phyloP scores from a whole-genome alignment of 495 filamentous ascomycete species.

The Glarea lozoyensis region DNA sequence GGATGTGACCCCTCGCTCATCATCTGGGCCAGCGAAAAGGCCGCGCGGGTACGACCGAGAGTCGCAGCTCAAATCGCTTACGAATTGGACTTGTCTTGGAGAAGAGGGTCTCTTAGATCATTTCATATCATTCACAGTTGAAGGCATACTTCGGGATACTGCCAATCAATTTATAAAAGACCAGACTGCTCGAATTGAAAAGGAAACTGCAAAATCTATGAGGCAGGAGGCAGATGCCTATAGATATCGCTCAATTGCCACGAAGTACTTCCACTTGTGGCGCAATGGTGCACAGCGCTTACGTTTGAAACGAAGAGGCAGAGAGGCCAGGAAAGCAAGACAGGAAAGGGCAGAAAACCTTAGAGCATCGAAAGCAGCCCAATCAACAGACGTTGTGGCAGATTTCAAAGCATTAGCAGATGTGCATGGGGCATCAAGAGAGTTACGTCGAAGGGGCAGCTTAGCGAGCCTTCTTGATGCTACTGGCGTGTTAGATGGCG shows the following conservation, averaged over 20 bases:
- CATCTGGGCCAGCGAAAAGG: background rate
- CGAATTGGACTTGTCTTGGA: slow-evolving; percentile 16
- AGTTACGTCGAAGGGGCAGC: slow-evolving; percentile 5
- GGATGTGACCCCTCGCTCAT: too few species aligned
- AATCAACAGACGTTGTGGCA: slow-evolving; percentile 10
- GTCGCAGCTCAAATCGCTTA: slow-evolving; percentile 1
- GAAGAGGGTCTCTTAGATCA: slow-evolving; percentile 21
- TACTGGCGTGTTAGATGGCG: slow-evolving; percentile 16
- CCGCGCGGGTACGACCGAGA: slow-evolving; percentile 6
- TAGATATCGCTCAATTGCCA: slow-evolving; percentile 29
- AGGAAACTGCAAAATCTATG: slow-evolving; percentile 32
- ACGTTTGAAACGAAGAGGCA: slow-evolving; percentile 14
- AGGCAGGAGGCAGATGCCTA: slow-evolving; percentile 21
- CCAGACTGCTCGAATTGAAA: slow-evolving; percentile 26
- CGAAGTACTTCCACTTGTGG: slow-evolving; percentile 42
- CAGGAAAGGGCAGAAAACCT: slow-evolving; percentile 16
- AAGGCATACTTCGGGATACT: slow-evolving; percentile 24
- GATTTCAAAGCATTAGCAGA: slow-evolving; percentile 22
- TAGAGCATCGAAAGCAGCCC: slow-evolving; percentile 13
- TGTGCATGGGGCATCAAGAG: too few species aligned
- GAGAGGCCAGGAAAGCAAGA: slow-evolving; percentile 14
- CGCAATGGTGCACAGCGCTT: slow-evolving; percentile 25
- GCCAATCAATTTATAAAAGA: slow-evolving; percentile 26
- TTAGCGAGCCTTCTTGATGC: slow-evolving; percentile 14
- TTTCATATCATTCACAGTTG: slow-evolving; percentile 24